Conservation (phyloP, 306 rosid genomes). For the Datisca glomerata region DNA sequence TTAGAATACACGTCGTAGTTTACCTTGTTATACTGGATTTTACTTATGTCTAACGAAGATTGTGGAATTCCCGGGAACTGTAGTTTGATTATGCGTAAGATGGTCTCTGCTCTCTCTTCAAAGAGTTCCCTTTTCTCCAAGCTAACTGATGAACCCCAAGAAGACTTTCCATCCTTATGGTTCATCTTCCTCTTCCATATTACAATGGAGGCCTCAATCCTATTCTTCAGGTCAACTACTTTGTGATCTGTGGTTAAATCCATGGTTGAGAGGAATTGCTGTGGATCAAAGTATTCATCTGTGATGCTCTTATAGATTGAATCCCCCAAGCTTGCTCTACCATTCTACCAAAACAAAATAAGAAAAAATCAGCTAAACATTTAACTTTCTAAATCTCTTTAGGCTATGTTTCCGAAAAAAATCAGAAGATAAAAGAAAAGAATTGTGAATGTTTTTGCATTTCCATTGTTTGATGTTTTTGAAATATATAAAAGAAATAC, state of each 20-base stretch:
- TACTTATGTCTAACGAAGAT: conserved; percentile 80
- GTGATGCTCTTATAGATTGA: conserved; percentile 56
- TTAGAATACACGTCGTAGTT: too few relatives aligned
- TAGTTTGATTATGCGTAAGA: conserved; percentile 63
- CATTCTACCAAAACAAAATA: conserved; percentile 40
- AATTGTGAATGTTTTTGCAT: too few relatives aligned
- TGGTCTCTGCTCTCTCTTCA: conserved; percentile 83
- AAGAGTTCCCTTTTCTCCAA: conserved; percentile 80
- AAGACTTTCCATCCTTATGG: conserved; percentile 61
- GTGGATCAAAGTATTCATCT: conserved; percentile 59
- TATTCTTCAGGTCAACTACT: conserved; percentile 69
- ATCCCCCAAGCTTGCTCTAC: conserved; percentile 80
- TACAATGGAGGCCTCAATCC: conserved; percentile 81
- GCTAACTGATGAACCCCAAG: conserved; percentile 85
- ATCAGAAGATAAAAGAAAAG: too few relatives aligned
- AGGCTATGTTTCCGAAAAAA: not conserved
- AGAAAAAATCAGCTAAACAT: conserved; percentile 7
- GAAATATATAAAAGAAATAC: too few relatives aligned
- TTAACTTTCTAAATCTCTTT: not conserved
- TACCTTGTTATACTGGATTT: conserved; percentile 77
- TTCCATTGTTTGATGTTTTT: too few relatives aligned
- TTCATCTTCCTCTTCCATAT: conserved; percentile 92
- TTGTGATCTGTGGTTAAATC: conserved; percentile 77
- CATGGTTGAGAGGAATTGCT: conserved; percentile 44
- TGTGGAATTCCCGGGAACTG: conserved; percentile 86